Evolutionary conservation across 2,329 filamentous ascomycete species (phyloP).

Genomic region (Trichoderma sp.): DNA sequence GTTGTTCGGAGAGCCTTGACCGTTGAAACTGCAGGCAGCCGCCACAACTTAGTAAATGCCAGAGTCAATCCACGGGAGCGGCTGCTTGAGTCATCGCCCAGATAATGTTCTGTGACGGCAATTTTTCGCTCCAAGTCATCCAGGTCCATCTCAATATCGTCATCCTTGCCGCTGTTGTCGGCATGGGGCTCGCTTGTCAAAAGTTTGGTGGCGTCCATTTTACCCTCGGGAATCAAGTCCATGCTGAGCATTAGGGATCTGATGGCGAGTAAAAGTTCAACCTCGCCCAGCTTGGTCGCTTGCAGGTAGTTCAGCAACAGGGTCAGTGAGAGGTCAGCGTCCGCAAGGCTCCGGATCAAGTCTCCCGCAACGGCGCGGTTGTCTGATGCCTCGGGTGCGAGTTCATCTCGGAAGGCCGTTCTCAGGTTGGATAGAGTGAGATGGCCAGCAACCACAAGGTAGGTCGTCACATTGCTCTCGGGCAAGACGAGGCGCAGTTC

Average conservation of each 20-base stretch:
- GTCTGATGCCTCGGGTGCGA: constrained; percentile 47
- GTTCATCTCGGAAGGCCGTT: constrained; percentile 56
- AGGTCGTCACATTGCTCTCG: constrained; percentile 58
- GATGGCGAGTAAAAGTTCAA: constrained; percentile 67
- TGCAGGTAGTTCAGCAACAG: constrained; percentile 67
- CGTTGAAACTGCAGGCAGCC: constrained; percentile 61
- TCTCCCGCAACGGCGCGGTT: constrained; percentile 57
- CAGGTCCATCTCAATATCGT: constrained; percentile 54
- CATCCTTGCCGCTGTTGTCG: constrained; percentile 33
- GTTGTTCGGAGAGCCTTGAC: constrained; percentile 64
- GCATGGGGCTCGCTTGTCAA: constrained; percentile 36
- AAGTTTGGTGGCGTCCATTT: constrained; percentile 37
- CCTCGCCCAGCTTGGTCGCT: constrained; percentile 63
- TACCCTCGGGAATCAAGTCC: constrained; percentile 55
- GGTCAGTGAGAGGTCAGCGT: constrained; percentile 68
- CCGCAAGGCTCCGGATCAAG: constrained; percentile 61
- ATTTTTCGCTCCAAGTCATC: constrained; percentile 66
- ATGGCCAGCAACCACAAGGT: constrained; percentile 62
- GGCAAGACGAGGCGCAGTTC: constrained; percentile 45
- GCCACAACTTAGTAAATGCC: constrained; percentile 69
- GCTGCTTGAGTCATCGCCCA: constrained; percentile 64
- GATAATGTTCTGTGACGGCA: constrained; percentile 65
- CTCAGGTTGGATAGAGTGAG: constrained; percentile 61
- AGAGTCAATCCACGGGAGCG: constrained; percentile 66
- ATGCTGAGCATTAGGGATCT: constrained; percentile 69